Percentiles rank a stretch among this genome's conserved stretches.
phyloP scores from a whole-genome alignment of 2,329 filamentous ascomycete species.

The Curvularia eragrostidis region DNA sequence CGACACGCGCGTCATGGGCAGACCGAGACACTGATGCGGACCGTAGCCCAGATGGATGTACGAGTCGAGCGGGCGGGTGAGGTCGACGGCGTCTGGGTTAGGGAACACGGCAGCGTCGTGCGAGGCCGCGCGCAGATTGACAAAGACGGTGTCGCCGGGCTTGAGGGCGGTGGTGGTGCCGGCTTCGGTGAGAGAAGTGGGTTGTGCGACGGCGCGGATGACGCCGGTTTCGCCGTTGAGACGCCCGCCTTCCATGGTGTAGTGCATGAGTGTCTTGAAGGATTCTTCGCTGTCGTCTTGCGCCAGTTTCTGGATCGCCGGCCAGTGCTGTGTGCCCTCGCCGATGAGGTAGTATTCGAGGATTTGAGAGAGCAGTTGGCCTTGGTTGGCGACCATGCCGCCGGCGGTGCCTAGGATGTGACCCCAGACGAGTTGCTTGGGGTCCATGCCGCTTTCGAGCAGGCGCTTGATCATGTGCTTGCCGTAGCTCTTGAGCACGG shows the following conservation, averaged over 20 bases:
- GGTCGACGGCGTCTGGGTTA: conserved; percentile 50
- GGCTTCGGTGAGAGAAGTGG: conserved; percentile 44
- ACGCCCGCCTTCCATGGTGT: conserved; percentile 56
- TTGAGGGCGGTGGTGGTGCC: conserved; percentile 43
- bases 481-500: conserved; percentile 60
- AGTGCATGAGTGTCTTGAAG: conserved; percentile 59
- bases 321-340: conserved; percentile 56
- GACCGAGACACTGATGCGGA: conserved; percentile 53
- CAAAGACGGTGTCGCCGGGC: conserved; percentile 50
- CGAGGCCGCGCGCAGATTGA: conserved; percentile 53
- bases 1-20: conserved; percentile 52
- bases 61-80: conserved; percentile 48
- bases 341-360: conserved; percentile 63
- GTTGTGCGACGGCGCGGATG: conserved; percentile 46
- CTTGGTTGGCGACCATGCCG: conserved; percentile 62
- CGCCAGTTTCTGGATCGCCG: conserved; percentile 58
- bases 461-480: conserved; percentile 63
- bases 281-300: conserved; percentile 50
- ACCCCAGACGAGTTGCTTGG: conserved; percentile 62
- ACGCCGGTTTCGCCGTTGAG: conserved; percentile 55
- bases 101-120: conserved; percentile 52
- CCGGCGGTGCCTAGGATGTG: conserved; percentile 65
- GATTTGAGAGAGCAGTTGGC: conserved; percentile 64
- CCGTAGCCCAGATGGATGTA: conserved; percentile 56
- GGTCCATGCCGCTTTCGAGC: conserved; percentile 54